A percentile compares a stretch with the other conserved stretches of the same genome.
Evolutionary conservation across 1,284 basidiomycete genomes (phyloP).

Genomic region (Cronartium quercuum): DNA sequence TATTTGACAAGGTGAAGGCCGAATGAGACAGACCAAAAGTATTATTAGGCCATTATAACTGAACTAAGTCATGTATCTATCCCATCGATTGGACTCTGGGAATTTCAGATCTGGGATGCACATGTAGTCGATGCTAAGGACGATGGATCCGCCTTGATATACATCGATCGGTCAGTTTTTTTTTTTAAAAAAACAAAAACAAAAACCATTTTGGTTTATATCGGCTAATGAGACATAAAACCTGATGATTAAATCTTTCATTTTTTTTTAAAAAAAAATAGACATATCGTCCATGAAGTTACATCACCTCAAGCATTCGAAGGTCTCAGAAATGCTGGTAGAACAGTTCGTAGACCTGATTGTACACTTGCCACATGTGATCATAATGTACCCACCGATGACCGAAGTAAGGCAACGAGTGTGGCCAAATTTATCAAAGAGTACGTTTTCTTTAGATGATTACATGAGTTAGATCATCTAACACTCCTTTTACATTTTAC

Average conservation of each 20-base stretch:
- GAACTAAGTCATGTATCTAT: neutral
- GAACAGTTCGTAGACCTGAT: slow-evolving; percentile 79
- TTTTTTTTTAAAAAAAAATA: slow-evolving; percentile 47
- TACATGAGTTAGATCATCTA: neutral
- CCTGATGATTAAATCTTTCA: neutral
- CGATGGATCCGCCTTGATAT: slow-evolving; percentile 73
- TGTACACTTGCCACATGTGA: slow-evolving; percentile 92
- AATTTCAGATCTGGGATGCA: slow-evolving; percentile 35
- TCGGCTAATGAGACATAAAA: neutral
- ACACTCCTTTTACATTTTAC: neutral
- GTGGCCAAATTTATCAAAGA: slow-evolving; percentile 37
- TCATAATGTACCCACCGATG: slow-evolving; percentile 70
- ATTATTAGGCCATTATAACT: neutral
- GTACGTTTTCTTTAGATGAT: neutral
- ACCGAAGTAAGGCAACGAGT: slow-evolving; percentile 31
- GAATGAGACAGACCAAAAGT: neutral
- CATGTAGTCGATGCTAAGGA: slow-evolving; percentile 12
- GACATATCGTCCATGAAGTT: slow-evolving; percentile 91
- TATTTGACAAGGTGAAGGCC: slow-evolving; percentile 27
- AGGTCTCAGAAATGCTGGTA: slow-evolving; percentile 73
- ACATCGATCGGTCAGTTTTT: slow-evolving; percentile 69
- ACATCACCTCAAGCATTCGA: slow-evolving; percentile 95
- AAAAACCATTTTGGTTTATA: slow-evolving; percentile 40
- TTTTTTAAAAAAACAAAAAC: neutral
- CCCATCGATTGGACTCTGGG: neutral